Conservation (phyloP, 148 eudicot genomes). For the Simmondsia chinensis region DNA sequence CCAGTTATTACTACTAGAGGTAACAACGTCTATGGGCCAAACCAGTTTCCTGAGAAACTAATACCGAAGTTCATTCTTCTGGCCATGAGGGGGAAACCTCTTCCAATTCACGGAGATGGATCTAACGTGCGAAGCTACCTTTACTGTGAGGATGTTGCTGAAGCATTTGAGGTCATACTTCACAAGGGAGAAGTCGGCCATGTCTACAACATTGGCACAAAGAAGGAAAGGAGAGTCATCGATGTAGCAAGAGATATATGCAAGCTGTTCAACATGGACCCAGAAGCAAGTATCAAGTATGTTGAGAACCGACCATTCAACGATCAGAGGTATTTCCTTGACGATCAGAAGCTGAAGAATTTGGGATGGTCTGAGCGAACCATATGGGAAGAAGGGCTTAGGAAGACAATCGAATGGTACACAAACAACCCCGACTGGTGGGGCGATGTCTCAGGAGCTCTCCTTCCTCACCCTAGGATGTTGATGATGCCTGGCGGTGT, state of each 20-base stretch:
- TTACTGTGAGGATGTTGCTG: constrained; percentile 86
- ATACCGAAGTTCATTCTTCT: constrained; percentile 78
- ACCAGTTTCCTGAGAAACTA: constrained; percentile 77
- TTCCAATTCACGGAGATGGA: constrained; percentile 79
- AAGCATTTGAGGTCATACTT: constrained; percentile 70
- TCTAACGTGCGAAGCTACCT: constrained; percentile 74
- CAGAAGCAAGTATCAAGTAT: constrained; percentile 39
- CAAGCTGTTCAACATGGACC: constrained; percentile 42
- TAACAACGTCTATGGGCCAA: constrained; percentile 79
- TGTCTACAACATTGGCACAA: constrained; percentile 70
- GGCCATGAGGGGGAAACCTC: constrained; percentile 60
- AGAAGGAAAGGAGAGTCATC: constrained; percentile 59
- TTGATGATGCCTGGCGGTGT: constrained; percentile 84
- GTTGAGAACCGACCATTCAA: constrained; percentile 76
- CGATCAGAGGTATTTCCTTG: constrained; percentile 76
- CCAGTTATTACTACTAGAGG: constrained; percentile 80
- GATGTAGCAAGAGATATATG: constrained; percentile 69
- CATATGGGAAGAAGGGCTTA: constrained; percentile 60
- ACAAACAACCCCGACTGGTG: constrained; percentile 57
- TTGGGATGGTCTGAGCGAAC: constrained; percentile 72
- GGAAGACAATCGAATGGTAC: constrained; percentile 71
- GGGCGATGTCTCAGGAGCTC: constrained; percentile 75
- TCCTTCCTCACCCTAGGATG: constrained; percentile 79
- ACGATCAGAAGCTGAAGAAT: constrained; percentile 49
- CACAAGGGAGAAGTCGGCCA: constrained; percentile 85